A percentile compares a stretch with the other conserved stretches of the same genome.
phyloP scores from a whole-genome alignment of 1,284 basidiomycete species.

The Sanghuangporus weigelae region DNA sequence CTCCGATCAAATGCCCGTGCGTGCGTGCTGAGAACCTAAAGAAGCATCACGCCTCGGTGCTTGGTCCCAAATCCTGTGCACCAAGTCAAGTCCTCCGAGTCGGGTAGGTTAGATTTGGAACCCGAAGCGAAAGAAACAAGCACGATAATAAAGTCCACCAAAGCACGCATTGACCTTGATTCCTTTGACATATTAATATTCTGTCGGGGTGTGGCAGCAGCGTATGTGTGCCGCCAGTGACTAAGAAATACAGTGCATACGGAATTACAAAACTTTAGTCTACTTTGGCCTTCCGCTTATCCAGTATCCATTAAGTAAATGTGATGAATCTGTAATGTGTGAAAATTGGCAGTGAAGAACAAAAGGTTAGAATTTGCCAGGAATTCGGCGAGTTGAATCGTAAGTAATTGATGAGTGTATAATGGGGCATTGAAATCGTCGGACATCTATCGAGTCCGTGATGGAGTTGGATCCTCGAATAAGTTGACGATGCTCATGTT shows the following conservation, averaged over 20 bases:
- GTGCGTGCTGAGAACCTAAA: not conserved
- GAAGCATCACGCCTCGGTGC: not conserved
- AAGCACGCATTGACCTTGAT: too few relatives aligned
- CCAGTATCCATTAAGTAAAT: not conserved
- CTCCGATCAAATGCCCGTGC: constrained; percentile 9
- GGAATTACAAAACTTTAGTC: not conserved
- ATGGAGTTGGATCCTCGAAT: constrained; percentile 13
- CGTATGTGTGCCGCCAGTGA: not conserved
- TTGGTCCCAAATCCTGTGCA: constrained; percentile 12
- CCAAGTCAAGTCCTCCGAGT: not conserved
- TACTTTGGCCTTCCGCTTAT: not conserved
- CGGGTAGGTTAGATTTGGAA: not conserved
- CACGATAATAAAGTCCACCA: too few relatives aligned
- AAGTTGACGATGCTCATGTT: not conserved
- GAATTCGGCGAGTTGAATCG: constrained; percentile 14
- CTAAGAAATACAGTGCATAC: not conserved
- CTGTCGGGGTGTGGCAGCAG: not conserved
- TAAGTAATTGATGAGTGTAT: not conserved
- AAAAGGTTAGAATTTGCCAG: not conserved
- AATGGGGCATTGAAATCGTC: not conserved
- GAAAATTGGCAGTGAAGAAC: not conserved
- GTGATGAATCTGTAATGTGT: not conserved
- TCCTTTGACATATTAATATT: not conserved
- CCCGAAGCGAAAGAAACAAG: not conserved
- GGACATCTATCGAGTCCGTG: not conserved